Percentiles rank a stretch among this genome's conserved stretches.
Evolutionary conservation across 78 protist species (phyloP).

Genomic region (Dictyostelium citrinum): DNA sequence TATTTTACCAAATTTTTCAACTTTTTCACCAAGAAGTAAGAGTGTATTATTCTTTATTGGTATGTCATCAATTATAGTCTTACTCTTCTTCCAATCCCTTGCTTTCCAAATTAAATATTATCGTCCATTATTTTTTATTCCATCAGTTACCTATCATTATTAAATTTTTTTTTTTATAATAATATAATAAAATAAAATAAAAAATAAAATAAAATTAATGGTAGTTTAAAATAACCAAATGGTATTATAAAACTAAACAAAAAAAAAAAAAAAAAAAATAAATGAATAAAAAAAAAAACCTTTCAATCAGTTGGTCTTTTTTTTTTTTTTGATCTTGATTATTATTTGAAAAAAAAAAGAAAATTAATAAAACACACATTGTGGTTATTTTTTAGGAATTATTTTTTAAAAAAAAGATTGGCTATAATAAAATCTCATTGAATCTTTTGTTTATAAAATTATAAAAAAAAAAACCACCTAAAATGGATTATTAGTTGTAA

Average conservation of each 20-base stretch:
- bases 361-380: background rate
- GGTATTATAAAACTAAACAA: background rate
- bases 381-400: too few species aligned
- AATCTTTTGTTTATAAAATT: background rate
- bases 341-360: background rate
- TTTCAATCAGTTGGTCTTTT: too few species aligned
- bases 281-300: background rate
- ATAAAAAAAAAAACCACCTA: too few species aligned
- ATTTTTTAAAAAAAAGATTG: too few species aligned
- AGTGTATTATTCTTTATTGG: background rate
- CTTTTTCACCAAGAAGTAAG: background rate
- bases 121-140: slow-evolving; percentile 40
- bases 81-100: background rate
- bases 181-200: background rate
- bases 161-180: background rate
- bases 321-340: background rate
- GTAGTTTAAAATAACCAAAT: background rate
- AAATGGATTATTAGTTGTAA: background rate
- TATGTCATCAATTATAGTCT: background rate
- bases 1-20: slow-evolving; percentile 42
- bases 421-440: background rate
- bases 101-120: slow-evolving; percentile 47
- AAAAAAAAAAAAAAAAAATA: background rate
- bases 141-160: background rate
- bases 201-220: background rate